Evolutionary conservation across 2,329 filamentous ascomycete genomes (phyloP).

Genomic region (Xylaria digitata): DNA sequence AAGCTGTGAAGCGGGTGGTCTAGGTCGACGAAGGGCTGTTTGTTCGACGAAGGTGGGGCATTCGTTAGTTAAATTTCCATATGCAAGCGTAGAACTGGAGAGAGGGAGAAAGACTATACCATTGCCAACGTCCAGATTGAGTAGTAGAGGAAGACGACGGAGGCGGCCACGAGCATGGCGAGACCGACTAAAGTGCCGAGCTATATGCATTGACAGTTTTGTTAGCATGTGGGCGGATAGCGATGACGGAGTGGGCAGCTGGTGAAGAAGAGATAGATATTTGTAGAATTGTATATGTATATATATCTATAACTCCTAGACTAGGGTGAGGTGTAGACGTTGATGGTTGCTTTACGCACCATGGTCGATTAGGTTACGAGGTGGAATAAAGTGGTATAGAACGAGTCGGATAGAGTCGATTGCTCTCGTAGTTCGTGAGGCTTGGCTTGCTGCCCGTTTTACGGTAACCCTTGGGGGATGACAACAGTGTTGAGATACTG

Average conservation of each 20-base stretch:
- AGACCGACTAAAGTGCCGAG: constrained; percentile 84
- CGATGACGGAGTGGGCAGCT: not conserved
- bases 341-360: constrained; percentile 25
- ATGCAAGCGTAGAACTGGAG: not conserved
- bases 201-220: constrained; percentile 58
- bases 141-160: constrained; percentile 83
- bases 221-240: not conserved
- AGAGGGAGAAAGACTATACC: constrained; percentile 65
- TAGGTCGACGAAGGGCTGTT: constrained; percentile 93
- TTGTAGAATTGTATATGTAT: not conserved
- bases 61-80: constrained; percentile 7
- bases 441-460: not conserved
- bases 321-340: not conserved
- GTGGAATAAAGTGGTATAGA: not conserved
- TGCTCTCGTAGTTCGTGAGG: constrained; percentile 4
- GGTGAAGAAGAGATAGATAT: not conserved
- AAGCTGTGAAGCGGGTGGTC: constrained; percentile 93
- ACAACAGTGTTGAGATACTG: constrained; percentile 1
- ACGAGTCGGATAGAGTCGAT: not conserved
- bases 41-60: constrained; percentile 15
- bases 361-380: constrained; percentile 23
- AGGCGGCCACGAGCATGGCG: constrained; percentile 75
- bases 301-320: not conserved
- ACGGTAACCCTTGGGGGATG: not conserved
- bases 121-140: constrained; percentile 97